Evolutionary conservation across 2,329 filamentous ascomycete genomes (phyloP).

Genomic region (Aspergillus cejpii): DNA sequence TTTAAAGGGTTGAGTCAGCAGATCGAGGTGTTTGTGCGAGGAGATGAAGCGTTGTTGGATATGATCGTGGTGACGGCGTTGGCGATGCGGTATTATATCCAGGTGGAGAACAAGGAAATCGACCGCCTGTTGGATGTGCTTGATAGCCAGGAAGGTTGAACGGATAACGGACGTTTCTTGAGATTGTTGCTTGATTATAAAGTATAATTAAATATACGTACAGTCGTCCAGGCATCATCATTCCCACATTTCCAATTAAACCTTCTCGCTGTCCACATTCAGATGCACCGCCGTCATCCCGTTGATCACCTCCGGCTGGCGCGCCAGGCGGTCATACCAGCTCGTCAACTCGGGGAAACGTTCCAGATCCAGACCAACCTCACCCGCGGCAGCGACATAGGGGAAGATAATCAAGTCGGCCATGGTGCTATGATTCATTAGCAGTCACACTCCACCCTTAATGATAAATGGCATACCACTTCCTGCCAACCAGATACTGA

Average conservation of each 20-base stretch:
- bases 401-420: conserved; percentile 9
- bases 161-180: neutral
- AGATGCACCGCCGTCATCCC: no score
- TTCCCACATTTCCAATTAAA: no score
- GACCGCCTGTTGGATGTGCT: neutral
- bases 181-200: no score
- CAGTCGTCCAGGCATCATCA: no score
- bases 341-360: conserved; percentile 10
- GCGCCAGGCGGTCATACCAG: conserved; percentile 10
- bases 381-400: conserved; percentile 7
- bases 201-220: no score
- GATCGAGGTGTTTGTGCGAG: neutral
- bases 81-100: neutral
- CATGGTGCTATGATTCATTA: conserved; percentile 6
- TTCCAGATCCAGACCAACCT: conserved; percentile 8
- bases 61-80: neutral
- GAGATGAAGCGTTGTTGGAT: neutral
- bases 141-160: neutral
- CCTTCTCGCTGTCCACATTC: no score
- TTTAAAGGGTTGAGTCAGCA: neutral
- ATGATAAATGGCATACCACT: conserved; percentile 5
- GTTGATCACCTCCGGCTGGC: conserved; percentile 1
- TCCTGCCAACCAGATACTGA: conserved; percentile 9
- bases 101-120: neutral
- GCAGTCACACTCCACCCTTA: neutral